phyloP scores from a whole-genome alignment of 257 asterid species.

The Verbascum thapsus region DNA sequence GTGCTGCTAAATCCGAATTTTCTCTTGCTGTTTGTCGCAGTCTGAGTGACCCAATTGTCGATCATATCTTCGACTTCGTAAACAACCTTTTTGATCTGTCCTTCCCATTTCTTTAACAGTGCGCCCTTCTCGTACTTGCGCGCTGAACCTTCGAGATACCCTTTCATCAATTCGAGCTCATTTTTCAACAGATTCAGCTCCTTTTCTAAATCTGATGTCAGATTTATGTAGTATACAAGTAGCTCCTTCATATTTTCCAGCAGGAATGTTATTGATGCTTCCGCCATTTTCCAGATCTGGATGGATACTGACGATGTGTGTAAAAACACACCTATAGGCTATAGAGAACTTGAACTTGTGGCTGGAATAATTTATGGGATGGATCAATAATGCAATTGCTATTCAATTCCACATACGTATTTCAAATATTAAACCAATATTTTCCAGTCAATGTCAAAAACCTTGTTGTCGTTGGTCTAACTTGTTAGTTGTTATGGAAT shows the following conservation, averaged over 20 bases:
- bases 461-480: too few species aligned
- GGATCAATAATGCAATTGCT: too few species aligned
- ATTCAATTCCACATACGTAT: too few species aligned
- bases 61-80: conserved; percentile 32
- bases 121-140: not conserved
- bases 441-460: too few species aligned
- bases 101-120: not conserved
- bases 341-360: too few species aligned
- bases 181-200: not conserved
- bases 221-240: not conserved
- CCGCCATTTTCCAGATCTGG: too few species aligned
- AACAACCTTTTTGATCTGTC: conserved; percentile 23
- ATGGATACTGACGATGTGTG: too few species aligned
- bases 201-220: not conserved
- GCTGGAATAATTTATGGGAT: too few species aligned
- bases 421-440: too few species aligned
- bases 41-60: conserved; percentile 28
- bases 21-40: not conserved
- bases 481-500: too few species aligned
- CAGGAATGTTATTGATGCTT: conserved; percentile 1
- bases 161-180: conserved; percentile 5
- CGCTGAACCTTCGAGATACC: not conserved
- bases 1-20: too few species aligned
- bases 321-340: too few species aligned
- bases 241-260: not conserved